Evolutionary conservation across 2,329 filamentous ascomycete genomes (phyloP).

Genomic region (Sarocladiaceae sp.): DNA sequence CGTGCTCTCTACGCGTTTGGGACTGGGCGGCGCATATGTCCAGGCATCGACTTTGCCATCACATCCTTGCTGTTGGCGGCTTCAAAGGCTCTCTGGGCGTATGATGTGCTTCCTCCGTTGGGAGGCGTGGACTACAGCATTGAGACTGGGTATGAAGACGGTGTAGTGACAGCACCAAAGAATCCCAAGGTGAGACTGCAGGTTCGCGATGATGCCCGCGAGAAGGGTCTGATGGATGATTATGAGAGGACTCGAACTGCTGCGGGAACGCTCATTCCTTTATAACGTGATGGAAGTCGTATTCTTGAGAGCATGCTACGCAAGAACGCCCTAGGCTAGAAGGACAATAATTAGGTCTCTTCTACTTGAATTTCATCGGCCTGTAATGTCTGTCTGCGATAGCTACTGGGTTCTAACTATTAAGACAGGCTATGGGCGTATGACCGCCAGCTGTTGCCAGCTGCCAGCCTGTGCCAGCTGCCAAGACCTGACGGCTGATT

Average conservation of each 20-base stretch:
- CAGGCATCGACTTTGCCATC: conserved; percentile 41
- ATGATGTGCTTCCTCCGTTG: background rate
- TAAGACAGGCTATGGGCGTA: no score
- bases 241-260: background rate
- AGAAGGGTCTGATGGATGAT: background rate
- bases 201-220: background rate
- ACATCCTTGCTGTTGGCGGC: conserved; percentile 31
- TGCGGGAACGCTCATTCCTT: background rate
- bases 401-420: no score
- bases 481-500: no score
- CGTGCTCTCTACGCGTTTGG: conserved; percentile 33
- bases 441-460: no score
- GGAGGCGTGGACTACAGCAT: background rate
- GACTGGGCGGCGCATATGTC: conserved; percentile 38
- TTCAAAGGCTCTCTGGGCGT: conserved; percentile 39
- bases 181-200: background rate
- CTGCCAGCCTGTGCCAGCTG: no score
- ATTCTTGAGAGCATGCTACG: no score
- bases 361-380: no score
- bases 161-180: background rate
- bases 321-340: no score
- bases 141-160: background rate
- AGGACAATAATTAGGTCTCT: no score
- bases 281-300: no score
- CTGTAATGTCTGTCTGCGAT: no score